Base-by-base conservation (phyloP, 2,329 filamentous ascomycete species). In the Trichoderma sp. region DNA sequence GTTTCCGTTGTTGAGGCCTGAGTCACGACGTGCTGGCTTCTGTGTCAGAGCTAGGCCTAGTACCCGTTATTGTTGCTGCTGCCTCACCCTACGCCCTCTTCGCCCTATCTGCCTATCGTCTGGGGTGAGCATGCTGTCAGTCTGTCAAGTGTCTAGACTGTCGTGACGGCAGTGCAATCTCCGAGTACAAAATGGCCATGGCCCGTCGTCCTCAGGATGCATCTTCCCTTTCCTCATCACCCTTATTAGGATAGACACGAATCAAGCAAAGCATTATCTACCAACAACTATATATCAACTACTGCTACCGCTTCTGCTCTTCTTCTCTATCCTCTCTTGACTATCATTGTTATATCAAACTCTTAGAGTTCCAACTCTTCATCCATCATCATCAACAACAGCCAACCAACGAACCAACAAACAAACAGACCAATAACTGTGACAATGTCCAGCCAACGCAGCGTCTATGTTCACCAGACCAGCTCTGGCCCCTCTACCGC, bases 401-500 rank as follows among this genome's bases (percentile, higher is more conserved):
- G 39, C 21, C 57, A 70, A 56, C 18, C n/a, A 39, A 70, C 34
- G 15, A 58, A 58, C 67, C 39, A 47, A 7, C 43, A 39, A 15
- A 14, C 30, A 34, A n/a, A 34, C 60, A 24, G 21, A 56, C 57
- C 36, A 39, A 53, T 24, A 72, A 57, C 58, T 24, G 63, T 47
- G 34, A 71, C 53, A 47, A 72, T 72, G 71, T 56, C 64, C 24
- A 43, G 47, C 47, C 47, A 24, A 53, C 65, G 18, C 60, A 73
- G 73, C 53, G 77, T 80, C 64, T 74, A 81, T 69, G 76, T 82
- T 71, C 81, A 82, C 74, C 80, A 82, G 74, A 74, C 36, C 57
- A 47, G 21, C 69, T 57, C 51, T 18, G 26, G 26, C 24, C 26
- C 58, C 8, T 71, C 51, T 28, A 34, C 43, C n/a, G 30, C 24